These are phyloP conservation scores for Ramaria sp. DNA, from an alignment of 768 basidiomycete genomes.

Conservation along the genomic window DNA sequence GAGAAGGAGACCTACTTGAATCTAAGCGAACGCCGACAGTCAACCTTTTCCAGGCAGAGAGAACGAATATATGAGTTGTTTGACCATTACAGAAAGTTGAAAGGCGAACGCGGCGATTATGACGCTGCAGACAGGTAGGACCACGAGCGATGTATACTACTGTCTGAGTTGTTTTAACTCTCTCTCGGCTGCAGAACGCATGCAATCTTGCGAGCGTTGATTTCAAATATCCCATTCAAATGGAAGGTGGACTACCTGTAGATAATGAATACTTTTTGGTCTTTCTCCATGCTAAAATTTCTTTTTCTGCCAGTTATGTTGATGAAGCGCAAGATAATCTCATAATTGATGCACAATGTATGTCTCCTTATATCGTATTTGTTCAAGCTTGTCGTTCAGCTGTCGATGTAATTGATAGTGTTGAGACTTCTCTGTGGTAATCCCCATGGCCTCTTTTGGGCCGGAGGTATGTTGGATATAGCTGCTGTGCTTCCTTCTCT, in stretches of 20 bases:
- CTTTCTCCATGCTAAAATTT: not conserved
- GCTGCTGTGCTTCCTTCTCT: not conserved
- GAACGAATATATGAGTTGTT: conserved; percentile 43
- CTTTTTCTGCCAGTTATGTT: conserved; percentile 38
- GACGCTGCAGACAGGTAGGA: conserved; percentile 53
- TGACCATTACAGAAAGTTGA: conserved; percentile 36
- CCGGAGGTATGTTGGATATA: conserved; percentile 28
- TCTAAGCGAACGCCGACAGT: conserved; percentile 41
- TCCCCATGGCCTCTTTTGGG: conserved; percentile 63
- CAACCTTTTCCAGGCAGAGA: conserved; percentile 43
- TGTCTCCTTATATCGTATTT: conserved; percentile 11
- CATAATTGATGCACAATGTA: conserved; percentile 52
- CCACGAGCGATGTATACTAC: not conserved
- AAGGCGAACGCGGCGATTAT: conserved; percentile 29
- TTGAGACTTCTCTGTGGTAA: conserved; percentile 53
- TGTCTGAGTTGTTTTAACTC: not conserved
- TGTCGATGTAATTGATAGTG: conserved; percentile 28
- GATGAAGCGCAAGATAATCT: conserved; percentile 70
- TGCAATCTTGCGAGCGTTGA: conserved; percentile 29
- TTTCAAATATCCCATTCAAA: conserved; percentile 23
- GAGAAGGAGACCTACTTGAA: conserved; percentile 32
- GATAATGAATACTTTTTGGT: conserved; percentile 9
- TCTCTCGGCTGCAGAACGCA: conserved; percentile 33
- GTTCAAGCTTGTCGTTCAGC: not conserved
- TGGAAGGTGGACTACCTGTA: conserved; percentile 46